Evolutionary conservation across 176 grass and related monocot genomes (phyloP), one percentile per base, ranked within the genome.

Genomic region (Triticum monococcum): DNA sequence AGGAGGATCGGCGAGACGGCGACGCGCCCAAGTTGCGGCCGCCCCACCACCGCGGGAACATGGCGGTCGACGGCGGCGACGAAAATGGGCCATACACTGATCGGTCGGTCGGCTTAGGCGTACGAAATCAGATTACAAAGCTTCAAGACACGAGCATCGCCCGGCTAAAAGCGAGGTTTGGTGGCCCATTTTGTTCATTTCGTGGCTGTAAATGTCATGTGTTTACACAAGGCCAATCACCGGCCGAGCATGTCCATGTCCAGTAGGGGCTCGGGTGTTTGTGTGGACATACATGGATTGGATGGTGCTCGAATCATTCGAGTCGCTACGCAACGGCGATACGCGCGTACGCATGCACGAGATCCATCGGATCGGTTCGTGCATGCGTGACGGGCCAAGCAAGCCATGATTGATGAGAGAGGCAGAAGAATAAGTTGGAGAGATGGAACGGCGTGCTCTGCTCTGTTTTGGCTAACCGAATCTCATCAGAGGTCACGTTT

Each of bases 81-180:
- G 72, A 8, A 9, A 31, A 76, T 84, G 77, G 77, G 7, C 13
- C 57, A 6, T 57, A 5, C 46, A 50, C 0, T 16, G 46, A 5
- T 2, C 7, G 7, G 23, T 43, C 22, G 4, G 9, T 22, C 6
- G 20, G 32, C 2, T 56, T 38, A 81, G 24, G 80, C 79, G 84
- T 74, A 68, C 56, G 22, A 46, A n/a, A 18, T 37, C 35, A 61
- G 74, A 87, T 48, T 60, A 84, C 80, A 6, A 84, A 87, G 85
- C 89, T 87, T 87, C 68, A 91, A 87, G 89, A 9, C 67, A 87
- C 60, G 17, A 75, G 1, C 67, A 74, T 35, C 36, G 40, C n/a
- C 71, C 80, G 67, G 75, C 81, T n/a, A 62, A 87, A 83, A 75
- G 67, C 4, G 68, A 80, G 74, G 80, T 87, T 85, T 77, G 89